Evolutionary conservation across 331 rosid genomes (phyloP).

Genomic region (Dryas integrifolia): DNA sequence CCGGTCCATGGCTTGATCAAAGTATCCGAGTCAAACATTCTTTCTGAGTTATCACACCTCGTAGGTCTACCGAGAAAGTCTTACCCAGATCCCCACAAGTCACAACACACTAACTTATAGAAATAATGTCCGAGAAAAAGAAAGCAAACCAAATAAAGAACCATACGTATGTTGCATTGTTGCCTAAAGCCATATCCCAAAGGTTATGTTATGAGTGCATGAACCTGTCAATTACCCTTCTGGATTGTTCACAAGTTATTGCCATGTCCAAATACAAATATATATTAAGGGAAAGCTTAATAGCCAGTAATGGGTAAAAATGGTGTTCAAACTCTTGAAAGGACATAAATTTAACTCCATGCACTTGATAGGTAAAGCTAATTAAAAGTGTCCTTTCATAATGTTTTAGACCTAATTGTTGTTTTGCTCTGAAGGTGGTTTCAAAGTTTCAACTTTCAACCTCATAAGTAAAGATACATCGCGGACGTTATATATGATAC

Average conservation of each 20-base stretch:
- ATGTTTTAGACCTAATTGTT: too few species aligned
- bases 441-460: too few species aligned
- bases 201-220: background rate
- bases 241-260: background rate
- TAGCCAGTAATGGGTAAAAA: background rate
- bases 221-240: conserved; percentile 4
- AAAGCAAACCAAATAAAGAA: background rate
- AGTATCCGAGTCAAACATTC: background rate
- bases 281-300: too few species aligned
- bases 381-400: background rate
- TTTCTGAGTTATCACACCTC: too few species aligned
- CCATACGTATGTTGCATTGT: background rate
- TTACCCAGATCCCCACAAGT: background rate
- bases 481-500: too few species aligned
- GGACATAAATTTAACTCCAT: background rate
- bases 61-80: background rate
- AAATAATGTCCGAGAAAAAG: background rate
- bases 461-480: too few species aligned
- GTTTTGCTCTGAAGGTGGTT: background rate
- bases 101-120: background rate
- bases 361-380: background rate
- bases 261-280: background rate
- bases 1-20: background rate
- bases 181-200: background rate
- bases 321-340: background rate